Conservation (phyloP, 169 alveolate species). For the Plasmodium malariae region DNA sequence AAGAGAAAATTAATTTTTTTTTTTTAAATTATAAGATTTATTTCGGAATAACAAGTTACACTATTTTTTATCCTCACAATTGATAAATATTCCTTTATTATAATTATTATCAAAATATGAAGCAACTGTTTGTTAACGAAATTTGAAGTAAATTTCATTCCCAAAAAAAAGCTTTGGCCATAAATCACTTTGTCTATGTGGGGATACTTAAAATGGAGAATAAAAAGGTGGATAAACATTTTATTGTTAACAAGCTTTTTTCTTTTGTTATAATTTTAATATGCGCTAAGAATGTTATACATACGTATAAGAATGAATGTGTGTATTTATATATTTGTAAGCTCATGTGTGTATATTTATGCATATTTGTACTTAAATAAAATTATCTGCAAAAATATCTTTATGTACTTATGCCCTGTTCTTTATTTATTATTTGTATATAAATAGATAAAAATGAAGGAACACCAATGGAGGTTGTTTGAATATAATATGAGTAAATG, state of each 20-base stretch:
- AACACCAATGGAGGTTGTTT: slow-evolving; percentile 66
- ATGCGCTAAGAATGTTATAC: no score
- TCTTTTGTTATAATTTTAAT: no score
- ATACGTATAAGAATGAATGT: neutral
- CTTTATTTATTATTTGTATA: neutral
- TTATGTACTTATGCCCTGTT: neutral
- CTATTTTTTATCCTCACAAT: no score
- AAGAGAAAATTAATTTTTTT: no score
- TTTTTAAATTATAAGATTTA: no score
- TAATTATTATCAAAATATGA: no score
- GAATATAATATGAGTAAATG: slow-evolving; percentile 73
- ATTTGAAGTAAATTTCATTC: neutral
- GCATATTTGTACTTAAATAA: neutral
- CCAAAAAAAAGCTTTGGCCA: neutral
- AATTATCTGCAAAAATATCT: no score
- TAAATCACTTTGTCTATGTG: slow-evolving; percentile 19
- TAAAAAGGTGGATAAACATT: slow-evolving; percentile 27
- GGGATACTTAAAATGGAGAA: slow-evolving; percentile 38
- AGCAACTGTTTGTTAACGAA: no score
- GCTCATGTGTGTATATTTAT: neutral
- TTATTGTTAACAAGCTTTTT: no score
- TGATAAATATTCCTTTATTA: no score
- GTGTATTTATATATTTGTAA: neutral
- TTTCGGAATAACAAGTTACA: no score
- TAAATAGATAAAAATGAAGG: slow-evolving; percentile 58